These are phyloP conservation scores for Fusarium sp. DNA, from an alignment of 2,329 filamentous ascomycete genomes.

Conservation along the genomic window DNA sequence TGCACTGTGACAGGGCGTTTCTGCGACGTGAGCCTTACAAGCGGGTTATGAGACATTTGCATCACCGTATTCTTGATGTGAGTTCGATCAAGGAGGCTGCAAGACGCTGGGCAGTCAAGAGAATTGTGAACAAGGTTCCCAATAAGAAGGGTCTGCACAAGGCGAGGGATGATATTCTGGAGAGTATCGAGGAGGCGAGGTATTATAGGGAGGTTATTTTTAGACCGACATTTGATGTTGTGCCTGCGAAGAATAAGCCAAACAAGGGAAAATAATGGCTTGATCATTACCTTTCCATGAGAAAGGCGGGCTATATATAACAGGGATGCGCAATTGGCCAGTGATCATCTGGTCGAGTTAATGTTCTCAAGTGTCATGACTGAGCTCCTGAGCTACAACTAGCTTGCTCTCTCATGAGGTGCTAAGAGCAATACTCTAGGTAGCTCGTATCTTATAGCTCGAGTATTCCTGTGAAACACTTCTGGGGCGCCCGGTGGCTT, in stretches of 20 bases:
- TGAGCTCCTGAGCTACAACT: slow-evolving; percentile 10
- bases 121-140: slow-evolving; percentile 68
- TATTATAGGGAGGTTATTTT: slow-evolving; percentile 84
- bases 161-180: slow-evolving; percentile 88
- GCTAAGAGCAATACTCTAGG: background rate
- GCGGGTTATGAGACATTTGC: slow-evolving; percentile 78
- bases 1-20: slow-evolving; percentile 90
- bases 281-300: background rate
- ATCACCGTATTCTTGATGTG: slow-evolving; percentile 92
- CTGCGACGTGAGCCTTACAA: slow-evolving; percentile 79
- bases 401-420: background rate
- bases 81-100: slow-evolving; percentile 93
- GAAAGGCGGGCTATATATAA: slow-evolving; percentile 8
- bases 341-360: background rate
- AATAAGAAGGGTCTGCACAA: slow-evolving; percentile 82
- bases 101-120: slow-evolving; percentile 74
- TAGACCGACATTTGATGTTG: slow-evolving; percentile 46
- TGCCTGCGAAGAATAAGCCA: slow-evolving; percentile 39
- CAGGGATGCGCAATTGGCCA: background rate
- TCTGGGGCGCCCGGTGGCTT: background rate
- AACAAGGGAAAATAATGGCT: slow-evolving; percentile 21
- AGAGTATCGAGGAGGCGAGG: slow-evolving; percentile 91
- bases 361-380: background rate
- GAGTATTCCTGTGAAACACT: background rate
- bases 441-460: background rate